Conservation (phyloP, 2,329 filamentous ascomycete genomes). For the Zalaria obscura region DNA sequence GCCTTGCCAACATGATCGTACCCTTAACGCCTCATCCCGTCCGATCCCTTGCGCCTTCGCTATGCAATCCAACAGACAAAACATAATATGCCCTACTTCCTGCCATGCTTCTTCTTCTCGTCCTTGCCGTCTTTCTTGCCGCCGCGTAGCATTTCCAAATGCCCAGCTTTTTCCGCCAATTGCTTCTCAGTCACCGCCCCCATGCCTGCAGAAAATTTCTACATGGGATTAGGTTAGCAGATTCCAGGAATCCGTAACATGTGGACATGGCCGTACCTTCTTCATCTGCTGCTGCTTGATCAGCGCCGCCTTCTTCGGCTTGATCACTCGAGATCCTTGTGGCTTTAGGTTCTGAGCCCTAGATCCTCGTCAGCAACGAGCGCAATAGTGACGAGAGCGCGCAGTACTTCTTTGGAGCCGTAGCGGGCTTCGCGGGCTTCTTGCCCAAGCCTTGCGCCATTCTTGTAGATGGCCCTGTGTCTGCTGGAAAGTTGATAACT, state of each 20-base stretch:
- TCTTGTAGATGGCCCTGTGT: too few species aligned
- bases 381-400: background rate
- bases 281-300: slow-evolving; percentile 48
- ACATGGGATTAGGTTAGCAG: slow-evolving; percentile 1
- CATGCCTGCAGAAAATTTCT: slow-evolving; percentile 50
- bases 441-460: slow-evolving; percentile 8
- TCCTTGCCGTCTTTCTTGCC: slow-evolving; percentile 45
- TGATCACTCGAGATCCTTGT: slow-evolving; percentile 36
- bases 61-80: too few species aligned
- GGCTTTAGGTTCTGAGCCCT: slow-evolving; percentile 3
- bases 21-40: too few species aligned
- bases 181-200: slow-evolving; percentile 52
- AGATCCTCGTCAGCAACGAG: background rate
- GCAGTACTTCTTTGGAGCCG: slow-evolving; percentile 6
- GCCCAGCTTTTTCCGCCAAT: slow-evolving; percentile 52
- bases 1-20: too few species aligned
- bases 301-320: slow-evolving; percentile 49
- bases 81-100: background rate
- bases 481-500: too few species aligned
- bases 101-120: slow-evolving; percentile 3
- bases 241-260: background rate
- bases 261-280: slow-evolving; percentile 30
- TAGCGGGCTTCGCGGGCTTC: slow-evolving; percentile 3
- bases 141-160: slow-evolving; percentile 53
- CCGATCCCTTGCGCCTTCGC: too few species aligned